Percentiles rank a stretch among this genome's conserved stretches.
Evolutionary conservation across 371 early-diverging fungal species (phyloP).

Genomic region (Mucor indicus): DNA sequence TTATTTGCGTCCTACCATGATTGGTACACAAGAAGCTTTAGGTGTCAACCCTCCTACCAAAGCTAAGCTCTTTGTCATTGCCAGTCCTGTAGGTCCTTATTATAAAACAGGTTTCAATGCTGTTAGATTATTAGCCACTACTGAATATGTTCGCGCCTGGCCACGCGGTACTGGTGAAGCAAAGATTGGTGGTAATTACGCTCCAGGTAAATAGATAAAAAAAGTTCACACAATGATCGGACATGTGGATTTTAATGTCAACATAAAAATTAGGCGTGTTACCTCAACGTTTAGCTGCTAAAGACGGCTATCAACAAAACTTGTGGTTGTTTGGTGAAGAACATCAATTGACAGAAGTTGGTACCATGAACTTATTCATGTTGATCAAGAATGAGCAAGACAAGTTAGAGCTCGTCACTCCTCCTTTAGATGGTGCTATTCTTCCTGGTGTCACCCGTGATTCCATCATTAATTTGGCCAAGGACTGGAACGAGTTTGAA

Average conservation of each 20-base stretch:
- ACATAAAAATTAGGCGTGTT: constrained; percentile 46
- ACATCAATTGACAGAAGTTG: constrained; percentile 91
- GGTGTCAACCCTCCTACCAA: constrained; percentile 72
- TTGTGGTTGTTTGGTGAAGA: constrained; percentile 92
- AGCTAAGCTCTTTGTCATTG: constrained; percentile 87
- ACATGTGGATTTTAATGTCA: constrained; percentile 26
- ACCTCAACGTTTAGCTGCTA: constrained; percentile 87
- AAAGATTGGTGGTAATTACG: constrained; percentile 92
- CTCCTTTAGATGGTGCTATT: constrained; percentile 93
- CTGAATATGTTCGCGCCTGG: constrained; percentile 91
- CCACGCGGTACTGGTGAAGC: constrained; percentile 94
- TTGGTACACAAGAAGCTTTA: constrained; percentile 85
- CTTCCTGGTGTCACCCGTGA: constrained; percentile 97
- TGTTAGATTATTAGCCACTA: constrained; percentile 81
- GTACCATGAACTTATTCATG: constrained; percentile 95
- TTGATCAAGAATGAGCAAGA: constrained; percentile 79
- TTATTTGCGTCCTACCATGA: constrained; percentile 94
- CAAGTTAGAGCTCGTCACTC: constrained; percentile 85
- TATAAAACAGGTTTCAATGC: constrained; percentile 92
- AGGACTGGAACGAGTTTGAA: constrained; percentile 87
- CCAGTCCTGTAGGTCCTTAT: constrained; percentile 96
- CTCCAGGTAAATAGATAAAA: constrained; percentile 27
- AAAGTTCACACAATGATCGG: constrained; percentile 25
- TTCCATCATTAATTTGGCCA: constrained; percentile 82
- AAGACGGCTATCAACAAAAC: constrained; percentile 89